Conservation (phyloP, 495 filamentous ascomycete species). For the Aspergillus indologenus region DNA sequence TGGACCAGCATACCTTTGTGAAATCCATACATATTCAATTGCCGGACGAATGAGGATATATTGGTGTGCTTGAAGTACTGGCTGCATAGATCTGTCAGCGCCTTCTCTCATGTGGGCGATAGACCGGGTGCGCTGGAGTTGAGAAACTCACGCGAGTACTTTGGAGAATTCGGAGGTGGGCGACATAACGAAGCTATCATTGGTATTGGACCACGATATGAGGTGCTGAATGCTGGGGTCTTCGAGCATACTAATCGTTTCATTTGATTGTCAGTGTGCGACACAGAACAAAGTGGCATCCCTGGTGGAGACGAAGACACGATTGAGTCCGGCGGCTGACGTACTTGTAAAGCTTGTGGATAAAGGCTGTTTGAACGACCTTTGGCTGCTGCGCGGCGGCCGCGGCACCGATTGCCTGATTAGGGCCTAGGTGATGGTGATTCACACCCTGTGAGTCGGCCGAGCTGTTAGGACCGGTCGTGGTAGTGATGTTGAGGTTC, state of each 20-base stretch:
- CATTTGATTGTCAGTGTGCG: conserved; percentile 13
- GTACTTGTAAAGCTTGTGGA: conserved; percentile 98
- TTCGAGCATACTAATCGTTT: conserved; percentile 92
- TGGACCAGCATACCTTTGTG: conserved; percentile 76
- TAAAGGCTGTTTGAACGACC: conserved; percentile 98
- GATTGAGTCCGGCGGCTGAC: conserved; percentile 27
- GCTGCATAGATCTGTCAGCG: conserved; percentile 39
- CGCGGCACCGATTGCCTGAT: conserved; percentile 60
- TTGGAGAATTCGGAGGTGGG: conserved; percentile 97
- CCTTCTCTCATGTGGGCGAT: conserved; percentile 4
- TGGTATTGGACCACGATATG: conserved; percentile 90
- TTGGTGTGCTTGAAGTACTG: conserved; percentile 99
- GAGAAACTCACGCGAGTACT: conserved; percentile 78
- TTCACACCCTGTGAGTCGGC: conserved; percentile 33
- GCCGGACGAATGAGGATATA: conserved; percentile 95
- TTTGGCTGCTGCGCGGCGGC: conserved; percentile 93
- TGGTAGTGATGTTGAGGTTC: conserved; percentile 24
- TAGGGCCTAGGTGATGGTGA: conserved; percentile 29
- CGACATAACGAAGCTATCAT: conserved; percentile 98
- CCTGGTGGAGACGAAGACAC: conserved; percentile 8
- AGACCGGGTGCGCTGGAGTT: conserved; percentile 11
- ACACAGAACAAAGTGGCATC: background rate
- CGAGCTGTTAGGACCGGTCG: conserved; percentile 43
- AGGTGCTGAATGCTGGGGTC: conserved; percentile 88
- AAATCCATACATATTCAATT: conserved; percentile 99